Percentiles rank a stretch among this genome's conserved stretches.
phyloP scores from a whole-genome alignment of 192 early-diverging fungal genomes.

The Backusella tarrabulga region DNA sequence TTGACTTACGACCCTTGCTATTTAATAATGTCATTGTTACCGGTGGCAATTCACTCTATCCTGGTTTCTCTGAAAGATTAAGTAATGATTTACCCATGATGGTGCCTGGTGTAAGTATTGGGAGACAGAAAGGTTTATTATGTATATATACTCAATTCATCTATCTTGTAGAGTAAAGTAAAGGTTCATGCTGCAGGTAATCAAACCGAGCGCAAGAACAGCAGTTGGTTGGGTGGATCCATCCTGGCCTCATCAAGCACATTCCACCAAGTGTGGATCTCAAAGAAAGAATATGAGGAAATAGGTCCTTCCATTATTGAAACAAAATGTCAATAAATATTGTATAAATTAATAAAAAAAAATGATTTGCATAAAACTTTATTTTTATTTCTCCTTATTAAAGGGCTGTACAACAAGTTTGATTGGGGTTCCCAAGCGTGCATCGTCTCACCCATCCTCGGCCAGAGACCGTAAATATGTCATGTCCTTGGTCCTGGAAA shows the following conservation, averaged over 20 bases:
- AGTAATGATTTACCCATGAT: conserved; percentile 63
- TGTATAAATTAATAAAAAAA: neutral
- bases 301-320: conserved; percentile 80
- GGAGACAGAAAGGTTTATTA: neutral
- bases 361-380: neutral
- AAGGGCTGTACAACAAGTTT: too few relatives aligned
- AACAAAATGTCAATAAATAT: conserved; percentile 70
- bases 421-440: too few relatives aligned
- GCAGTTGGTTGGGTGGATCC: conserved; percentile 95
- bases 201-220: conserved; percentile 82
- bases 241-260: conserved; percentile 91
- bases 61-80: conserved; percentile 84
- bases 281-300: conserved; percentile 93
- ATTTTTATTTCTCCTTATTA: too few relatives aligned
- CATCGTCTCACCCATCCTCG: too few relatives aligned
- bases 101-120: conserved; percentile 62
- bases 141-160: neutral
- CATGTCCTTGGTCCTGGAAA: too few relatives aligned
- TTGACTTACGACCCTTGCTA: conserved; percentile 83
- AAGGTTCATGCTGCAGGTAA: conserved; percentile 78
- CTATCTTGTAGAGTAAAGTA: conserved; percentile 58
- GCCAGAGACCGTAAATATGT: too few relatives aligned
- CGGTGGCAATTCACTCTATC: conserved; percentile 87
- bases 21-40: conserved; percentile 83
- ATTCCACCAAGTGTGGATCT: conserved; percentile 99